These are phyloP conservation scores for Toxoplasma gondii DNA, from an alignment of 169 alveolate species.

Conservation along the genomic window DNA sequence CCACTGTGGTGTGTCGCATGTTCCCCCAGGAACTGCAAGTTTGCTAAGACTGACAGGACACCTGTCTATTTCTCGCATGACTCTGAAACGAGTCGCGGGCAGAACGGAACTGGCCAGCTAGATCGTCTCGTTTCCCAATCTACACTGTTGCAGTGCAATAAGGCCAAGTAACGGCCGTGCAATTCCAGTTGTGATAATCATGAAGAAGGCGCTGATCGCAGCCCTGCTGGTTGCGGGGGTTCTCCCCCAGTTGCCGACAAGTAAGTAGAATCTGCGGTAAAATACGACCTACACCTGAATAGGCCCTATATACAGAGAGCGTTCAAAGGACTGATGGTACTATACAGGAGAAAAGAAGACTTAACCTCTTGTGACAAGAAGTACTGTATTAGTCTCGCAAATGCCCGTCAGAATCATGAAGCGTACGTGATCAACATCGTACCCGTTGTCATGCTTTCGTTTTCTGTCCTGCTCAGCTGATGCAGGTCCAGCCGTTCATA, in stretches of 20 bases:
- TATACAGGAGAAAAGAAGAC: too few species aligned
- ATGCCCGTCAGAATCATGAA: too few species aligned
- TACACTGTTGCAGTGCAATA: background rate
- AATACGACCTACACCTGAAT: too few species aligned
- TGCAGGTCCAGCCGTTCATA: background rate
- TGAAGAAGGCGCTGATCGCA: background rate
- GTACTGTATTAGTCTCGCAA: too few species aligned
- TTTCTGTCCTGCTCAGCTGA: background rate
- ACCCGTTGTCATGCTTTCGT: too few species aligned
- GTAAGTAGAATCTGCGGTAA: background rate
- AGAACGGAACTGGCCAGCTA: background rate
- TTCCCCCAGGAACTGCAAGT: slow-evolving; percentile 1
- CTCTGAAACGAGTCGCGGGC: slow-evolving; percentile 13
- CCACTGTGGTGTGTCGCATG: background rate
- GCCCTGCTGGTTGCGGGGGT: slow-evolving; percentile 15
- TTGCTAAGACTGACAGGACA: background rate
- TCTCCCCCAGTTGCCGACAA: background rate
- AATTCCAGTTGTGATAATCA: background rate
- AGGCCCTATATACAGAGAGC: too few species aligned
- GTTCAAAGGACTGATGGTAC: too few species aligned
- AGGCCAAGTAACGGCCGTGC: background rate
- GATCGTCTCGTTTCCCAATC: background rate
- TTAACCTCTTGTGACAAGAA: too few species aligned
- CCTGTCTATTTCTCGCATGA: background rate
- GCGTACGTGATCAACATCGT: too few species aligned